Evolutionary conservation across 768 basidiomycete genomes (phyloP).

Genomic region (Cantharellus anzutake): DNA sequence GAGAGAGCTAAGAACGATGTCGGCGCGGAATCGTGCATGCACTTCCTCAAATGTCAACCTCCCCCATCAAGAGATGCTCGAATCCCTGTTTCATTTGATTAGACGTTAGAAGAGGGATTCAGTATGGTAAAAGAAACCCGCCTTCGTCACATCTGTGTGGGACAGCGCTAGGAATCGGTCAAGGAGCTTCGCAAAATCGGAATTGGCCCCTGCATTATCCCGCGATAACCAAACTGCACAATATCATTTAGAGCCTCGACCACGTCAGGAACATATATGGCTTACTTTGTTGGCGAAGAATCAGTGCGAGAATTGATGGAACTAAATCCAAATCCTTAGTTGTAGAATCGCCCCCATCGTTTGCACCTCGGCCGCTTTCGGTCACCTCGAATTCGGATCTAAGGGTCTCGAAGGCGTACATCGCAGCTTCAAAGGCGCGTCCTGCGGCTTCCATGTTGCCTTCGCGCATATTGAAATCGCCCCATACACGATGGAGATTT

Average conservation of each 20-base stretch:
- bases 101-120: too few species aligned
- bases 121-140: constrained; percentile 13
- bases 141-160: constrained; percentile 38
- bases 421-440: not conserved
- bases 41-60: constrained; percentile 62
- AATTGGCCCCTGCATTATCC: constrained; percentile 29
- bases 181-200: constrained; percentile 31
- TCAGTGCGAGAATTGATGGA: constrained; percentile 38
- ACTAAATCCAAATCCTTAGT: constrained; percentile 18
- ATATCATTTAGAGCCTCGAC: constrained; percentile 3
- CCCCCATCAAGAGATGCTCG: constrained; percentile 50
- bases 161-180: constrained; percentile 39
- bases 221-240: constrained; percentile 46
- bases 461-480: not conserved
- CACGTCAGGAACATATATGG: constrained; percentile 4
- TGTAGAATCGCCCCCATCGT: too few species aligned
- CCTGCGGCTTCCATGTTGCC: not conserved
- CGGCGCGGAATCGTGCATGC: constrained; percentile 57
- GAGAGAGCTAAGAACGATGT: constrained; percentile 80
- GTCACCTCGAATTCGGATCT: too few species aligned
- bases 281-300: constrained; percentile 54
- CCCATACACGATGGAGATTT: not conserved
- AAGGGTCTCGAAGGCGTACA: not conserved
- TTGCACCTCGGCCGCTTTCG: too few species aligned
- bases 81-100: constrained; percentile 33